Evolutionary conservation across 192 early-diverging fungal species (phyloP).

Genomic region (Radiomyces spectabilis): DNA sequence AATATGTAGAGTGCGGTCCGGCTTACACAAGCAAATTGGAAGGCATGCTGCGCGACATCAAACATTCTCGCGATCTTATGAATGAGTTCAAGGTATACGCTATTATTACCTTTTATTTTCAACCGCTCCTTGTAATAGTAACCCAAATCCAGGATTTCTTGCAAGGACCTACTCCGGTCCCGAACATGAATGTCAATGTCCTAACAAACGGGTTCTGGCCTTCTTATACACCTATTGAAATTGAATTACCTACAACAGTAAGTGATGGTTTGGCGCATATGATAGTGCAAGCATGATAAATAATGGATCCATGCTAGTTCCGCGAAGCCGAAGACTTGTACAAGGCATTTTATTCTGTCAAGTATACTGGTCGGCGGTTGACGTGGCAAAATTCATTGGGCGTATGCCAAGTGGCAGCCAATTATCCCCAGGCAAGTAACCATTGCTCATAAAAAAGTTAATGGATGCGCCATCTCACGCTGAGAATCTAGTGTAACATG

Average conservation of each 20-base stretch:
- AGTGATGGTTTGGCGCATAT: too few relatives aligned
- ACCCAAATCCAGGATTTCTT: too few relatives aligned
- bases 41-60: slow-evolving; percentile 95
- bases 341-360: slow-evolving; percentile 70
- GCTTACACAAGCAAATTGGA: slow-evolving; percentile 91
- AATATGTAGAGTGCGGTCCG: slow-evolving; percentile 74
- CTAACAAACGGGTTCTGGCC: slow-evolving; percentile 92
- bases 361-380: slow-evolving; percentile 72
- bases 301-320: slow-evolving; percentile 37
- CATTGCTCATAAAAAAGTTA: neutral
- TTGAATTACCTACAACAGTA: slow-evolving; percentile 80
- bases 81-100: slow-evolving; percentile 50
- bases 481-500: too few relatives aligned
- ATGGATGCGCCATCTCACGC: too few relatives aligned
- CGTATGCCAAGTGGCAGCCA: slow-evolving; percentile 60
- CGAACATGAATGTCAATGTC: slow-evolving; percentile 65
- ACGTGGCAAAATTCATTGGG: slow-evolving; percentile 83
- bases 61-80: slow-evolving; percentile 67
- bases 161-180: too few relatives aligned
- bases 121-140: neutral
- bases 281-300: too few relatives aligned
- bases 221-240: slow-evolving; percentile 66
- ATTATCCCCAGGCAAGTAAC: slow-evolving; percentile 50
- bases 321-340: slow-evolving; percentile 55
- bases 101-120: too few relatives aligned